phyloP scores from a whole-genome alignment of 1,284 basidiomycete genomes.

The Pholiota adiposa region DNA sequence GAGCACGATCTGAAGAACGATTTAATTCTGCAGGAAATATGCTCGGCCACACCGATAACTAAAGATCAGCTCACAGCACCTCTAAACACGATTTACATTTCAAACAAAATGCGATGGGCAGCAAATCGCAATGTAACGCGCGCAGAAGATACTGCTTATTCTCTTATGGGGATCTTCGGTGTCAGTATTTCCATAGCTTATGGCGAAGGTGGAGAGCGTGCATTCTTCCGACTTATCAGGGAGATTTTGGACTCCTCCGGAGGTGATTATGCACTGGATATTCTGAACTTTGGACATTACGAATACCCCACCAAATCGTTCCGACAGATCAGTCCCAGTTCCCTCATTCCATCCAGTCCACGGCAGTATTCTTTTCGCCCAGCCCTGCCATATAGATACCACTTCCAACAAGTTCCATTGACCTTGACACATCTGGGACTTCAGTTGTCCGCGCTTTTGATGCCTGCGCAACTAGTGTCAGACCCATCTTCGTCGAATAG shows the following conservation, averaged over 20 bases:
- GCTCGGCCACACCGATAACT: background rate
- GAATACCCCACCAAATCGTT: background rate
- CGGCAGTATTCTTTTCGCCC: background rate
- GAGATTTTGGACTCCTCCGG: background rate
- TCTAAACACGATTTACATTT: background rate
- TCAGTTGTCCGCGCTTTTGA: background rate
- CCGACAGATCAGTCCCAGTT: background rate
- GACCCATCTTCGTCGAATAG: background rate
- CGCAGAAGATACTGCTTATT: background rate
- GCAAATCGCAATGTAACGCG: background rate
- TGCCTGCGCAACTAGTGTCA: background rate
- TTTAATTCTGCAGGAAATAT: background rate
- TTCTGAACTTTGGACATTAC: background rate
- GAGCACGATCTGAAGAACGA: background rate
- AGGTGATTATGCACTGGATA: background rate
- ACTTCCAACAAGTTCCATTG: background rate
- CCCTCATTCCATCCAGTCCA: background rate
- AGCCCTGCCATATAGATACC: background rate
- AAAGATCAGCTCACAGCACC: background rate
- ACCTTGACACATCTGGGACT: background rate
- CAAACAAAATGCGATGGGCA: background rate
- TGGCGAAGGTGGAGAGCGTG: background rate
- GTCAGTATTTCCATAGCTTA: background rate
- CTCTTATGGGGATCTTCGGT: background rate
- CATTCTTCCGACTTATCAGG: background rate